These are phyloP conservation scores for Cutaneotrichosporon mucoides DNA, from an alignment of 1,284 basidiomycete genomes.

Conservation along the genomic window DNA sequence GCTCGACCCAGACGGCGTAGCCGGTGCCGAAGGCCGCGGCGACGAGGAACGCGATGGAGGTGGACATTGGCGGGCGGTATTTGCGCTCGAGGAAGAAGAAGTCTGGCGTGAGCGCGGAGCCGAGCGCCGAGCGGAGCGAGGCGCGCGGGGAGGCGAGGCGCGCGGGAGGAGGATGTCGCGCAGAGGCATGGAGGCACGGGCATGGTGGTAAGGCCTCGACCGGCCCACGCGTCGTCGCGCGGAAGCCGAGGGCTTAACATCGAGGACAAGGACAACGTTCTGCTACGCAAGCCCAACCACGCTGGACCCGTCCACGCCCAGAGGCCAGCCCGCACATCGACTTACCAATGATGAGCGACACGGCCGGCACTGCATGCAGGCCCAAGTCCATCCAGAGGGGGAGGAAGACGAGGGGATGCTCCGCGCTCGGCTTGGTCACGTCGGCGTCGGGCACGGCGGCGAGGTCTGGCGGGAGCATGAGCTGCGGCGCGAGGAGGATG, in stretches of 20 bases:
- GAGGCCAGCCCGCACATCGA: neutral
- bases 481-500: conserved; percentile 31
- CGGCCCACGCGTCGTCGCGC: too few relatives aligned
- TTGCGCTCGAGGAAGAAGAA: conserved; percentile 65
- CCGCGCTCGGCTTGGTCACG: conserved; percentile 30
- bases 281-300: too few relatives aligned
- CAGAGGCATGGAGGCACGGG: too few relatives aligned
- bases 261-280: too few relatives aligned
- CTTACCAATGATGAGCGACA: conserved; percentile 55
- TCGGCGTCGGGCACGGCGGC: conserved; percentile 16
- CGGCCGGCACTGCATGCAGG: conserved; percentile 63
- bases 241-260: too few relatives aligned
- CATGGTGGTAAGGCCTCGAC: too few relatives aligned
- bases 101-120: conserved; percentile 48
- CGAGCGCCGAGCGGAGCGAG: neutral
- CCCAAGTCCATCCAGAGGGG: conserved; percentile 59
- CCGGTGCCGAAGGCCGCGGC: conserved; percentile 52
- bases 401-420: conserved; percentile 50
- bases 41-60: conserved; percentile 53
- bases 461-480: conserved; percentile 39
- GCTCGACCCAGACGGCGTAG: conserved; percentile 66
- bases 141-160: too few relatives aligned
- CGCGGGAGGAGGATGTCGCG: too few relatives aligned
- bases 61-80: conserved; percentile 55
- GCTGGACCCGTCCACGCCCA: too few relatives aligned